phyloP scores from a whole-genome alignment of 768 basidiomycete species.

The Agaricus subrufescens region DNA sequence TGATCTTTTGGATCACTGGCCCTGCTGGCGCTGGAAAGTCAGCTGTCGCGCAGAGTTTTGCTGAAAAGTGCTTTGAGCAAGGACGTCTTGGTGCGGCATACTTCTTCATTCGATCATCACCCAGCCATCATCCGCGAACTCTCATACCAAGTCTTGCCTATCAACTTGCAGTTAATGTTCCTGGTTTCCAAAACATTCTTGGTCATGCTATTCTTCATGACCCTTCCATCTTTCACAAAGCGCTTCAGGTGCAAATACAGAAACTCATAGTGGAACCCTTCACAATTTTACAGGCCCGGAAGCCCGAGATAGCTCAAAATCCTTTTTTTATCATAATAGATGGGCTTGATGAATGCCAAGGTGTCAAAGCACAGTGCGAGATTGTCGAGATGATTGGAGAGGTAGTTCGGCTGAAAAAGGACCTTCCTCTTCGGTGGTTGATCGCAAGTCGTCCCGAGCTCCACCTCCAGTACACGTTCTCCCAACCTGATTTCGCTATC shows the following conservation, averaged over 20 bases:
- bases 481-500: background rate
- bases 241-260: background rate
- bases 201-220: background rate
- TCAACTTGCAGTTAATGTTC: background rate
- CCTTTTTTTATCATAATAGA: slow-evolving; percentile 1
- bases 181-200: background rate
- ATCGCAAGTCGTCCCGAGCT: background rate
- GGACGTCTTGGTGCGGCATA: slow-evolving; percentile 3
- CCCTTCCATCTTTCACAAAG: slow-evolving; percentile 1
- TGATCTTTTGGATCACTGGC: slow-evolving; percentile 4
- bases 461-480: background rate
- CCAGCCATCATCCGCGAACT: background rate
- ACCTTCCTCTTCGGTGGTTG: background rate
- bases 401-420: background rate
- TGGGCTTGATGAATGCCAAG: slow-evolving; percentile 2
- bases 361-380: background rate
- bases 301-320: background rate
- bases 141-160: slow-evolving; percentile 6
- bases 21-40: slow-evolving; percentile 10
- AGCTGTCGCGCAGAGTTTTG: slow-evolving; percentile 7
- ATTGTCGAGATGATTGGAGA: background rate
- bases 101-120: slow-evolving; percentile 5
- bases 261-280: slow-evolving; percentile 5
- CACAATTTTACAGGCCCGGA: background rate
- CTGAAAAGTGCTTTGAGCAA: background rate